Base-by-base conservation (phyloP, 768 basidiomycete species). In the Rhizopogon salebrosus region DNA sequence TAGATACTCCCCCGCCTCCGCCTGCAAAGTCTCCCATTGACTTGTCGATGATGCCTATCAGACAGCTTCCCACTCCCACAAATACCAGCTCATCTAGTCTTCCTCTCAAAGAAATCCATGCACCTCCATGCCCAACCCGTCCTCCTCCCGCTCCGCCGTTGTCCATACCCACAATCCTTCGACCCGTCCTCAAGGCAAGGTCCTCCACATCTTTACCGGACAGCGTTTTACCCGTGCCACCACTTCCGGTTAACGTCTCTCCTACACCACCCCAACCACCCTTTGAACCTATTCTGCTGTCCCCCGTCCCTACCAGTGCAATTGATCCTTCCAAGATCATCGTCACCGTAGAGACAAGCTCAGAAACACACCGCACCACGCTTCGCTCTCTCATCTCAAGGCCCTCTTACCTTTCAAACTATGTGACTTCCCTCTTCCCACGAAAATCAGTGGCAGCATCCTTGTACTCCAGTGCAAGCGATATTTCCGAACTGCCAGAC, bases 331-430 rank as follows among this genome's bases (percentile, higher is more conserved):
- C 79, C 9, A 82, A 82, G 58, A 70, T 83, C 31, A 80, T 92
- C 46, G 76, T 92, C 45, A 81, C 82, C 3, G 58, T 92, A 41
- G 89, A 92, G 68, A 90, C 90, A 14, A 83, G 80, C 57, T 87
- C 87, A 0, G 61, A 72, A 27, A 82, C 83, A 0, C 77, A 81
- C 61, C 78, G 79, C 53, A 89, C 89, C 3, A 86, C 85, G 0
- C 66, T 89, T 49, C 72, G 73, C 18, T 88, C 90, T 4, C 65
- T 92, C 41, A 75, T 72, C 2, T 88, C 89, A 11, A 80, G 85
- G 4, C 79, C 84, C 0, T 91, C 89, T 0, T 71, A 80, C 56
- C 76, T 92, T 13, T 75, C 86, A 0, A 71, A 61, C n/a, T 85
- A 82, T 60, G 56, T 87, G n/a, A 64, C 62, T 1, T 72, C 77